Base-by-base conservation (phyloP, 352 stramenopile species). In the Phytophthora litchii region DNA sequence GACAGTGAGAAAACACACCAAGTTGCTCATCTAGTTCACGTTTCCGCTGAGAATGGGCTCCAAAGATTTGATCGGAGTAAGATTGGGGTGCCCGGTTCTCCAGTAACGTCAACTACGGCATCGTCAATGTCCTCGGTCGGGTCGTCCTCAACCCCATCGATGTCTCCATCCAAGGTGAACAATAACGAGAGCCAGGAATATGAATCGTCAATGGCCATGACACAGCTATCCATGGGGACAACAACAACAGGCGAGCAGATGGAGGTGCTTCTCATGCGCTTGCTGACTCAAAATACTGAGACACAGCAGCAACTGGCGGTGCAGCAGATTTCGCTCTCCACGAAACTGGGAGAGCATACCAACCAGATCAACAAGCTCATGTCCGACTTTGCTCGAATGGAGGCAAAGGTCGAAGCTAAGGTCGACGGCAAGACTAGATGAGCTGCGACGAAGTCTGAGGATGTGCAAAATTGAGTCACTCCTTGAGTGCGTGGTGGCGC, bases 211-310 rank as follows among this genome's bases (percentile, higher is more conserved):
- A 55, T 55, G 49, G 44, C 44, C 19, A 60, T 70, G 50, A 67
- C 63, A 23, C 54, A 57, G 50, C 64, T 67, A 44, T 66, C 55
- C 29, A 74, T 71, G 53, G 64, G 60, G 19, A 64, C 60, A 44
- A 65, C 67, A 4, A 12, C 67, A 5, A 53, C 53, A n/a, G 54
- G 52, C 21, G 63, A 76, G 52, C 69, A 76, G 17, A 91, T 92
- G 78, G 83, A 94, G 43, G 51, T 78, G 37, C 68, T 94, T 13
- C 77, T 93, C 12, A 90, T 94, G 81, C 79, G 73, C 4, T 49
- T 94, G 47, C 60, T 94, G 40, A 88, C 80, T n/a, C 82, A 92
- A 61, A 92, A 87, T 61, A 92, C 78, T 0, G 80, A 92, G 69
- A 92, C 86, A 36, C 86, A 93, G 67, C 71, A 95, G 69, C 86